Percentiles rank a stretch among this genome's conserved stretches.
These are phyloP conservation scores for Erythrobasidium yunnanense DNA, from an alignment of 768 basidiomycete species.

Conservation along the genomic window DNA sequence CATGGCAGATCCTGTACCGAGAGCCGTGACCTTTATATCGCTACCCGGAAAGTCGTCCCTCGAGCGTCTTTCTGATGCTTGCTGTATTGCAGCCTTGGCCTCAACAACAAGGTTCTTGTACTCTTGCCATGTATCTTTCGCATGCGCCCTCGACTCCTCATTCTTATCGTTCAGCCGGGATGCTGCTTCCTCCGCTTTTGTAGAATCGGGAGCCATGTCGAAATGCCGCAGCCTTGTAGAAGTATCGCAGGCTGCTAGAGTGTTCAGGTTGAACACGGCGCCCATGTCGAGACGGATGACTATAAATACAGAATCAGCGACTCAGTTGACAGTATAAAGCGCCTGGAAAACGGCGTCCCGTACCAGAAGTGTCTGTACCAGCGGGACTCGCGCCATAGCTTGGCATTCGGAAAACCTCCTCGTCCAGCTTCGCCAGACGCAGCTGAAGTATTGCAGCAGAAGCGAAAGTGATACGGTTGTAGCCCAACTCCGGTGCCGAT, in stretches of 20 bases:
- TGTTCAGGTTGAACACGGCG: too few relatives aligned
- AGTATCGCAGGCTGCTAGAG: constrained; percentile 40
- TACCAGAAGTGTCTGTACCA: too few relatives aligned
- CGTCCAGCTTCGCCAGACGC: constrained; percentile 60
- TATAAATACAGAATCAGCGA: too few relatives aligned
- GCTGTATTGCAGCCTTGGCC: constrained; percentile 37
- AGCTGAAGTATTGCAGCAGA: constrained; percentile 62
- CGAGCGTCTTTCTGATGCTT: not conserved
- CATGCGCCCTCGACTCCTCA: not conserved
- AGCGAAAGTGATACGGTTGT: constrained; percentile 63
- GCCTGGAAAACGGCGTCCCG: too few relatives aligned
- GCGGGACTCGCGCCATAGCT: too few relatives aligned
- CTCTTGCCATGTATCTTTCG: constrained; percentile 23
- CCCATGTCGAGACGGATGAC: too few relatives aligned
- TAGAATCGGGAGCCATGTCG: constrained; percentile 19
- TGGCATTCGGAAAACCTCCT: constrained; percentile 61
- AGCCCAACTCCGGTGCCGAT: constrained; percentile 53
- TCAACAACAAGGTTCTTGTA: constrained; percentile 33
- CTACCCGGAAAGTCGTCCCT: constrained; percentile 46
- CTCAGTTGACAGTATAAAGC: too few relatives aligned
- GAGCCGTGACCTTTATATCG: constrained; percentile 58
- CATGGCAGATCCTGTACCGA: constrained; percentile 80
- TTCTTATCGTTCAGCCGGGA: constrained; percentile 13
- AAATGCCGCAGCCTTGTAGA: constrained; percentile 13
- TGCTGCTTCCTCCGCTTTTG: constrained; percentile 21